Conservation (phyloP, 768 basidiomycete genomes). For the Lentinus tigrinus region DNA sequence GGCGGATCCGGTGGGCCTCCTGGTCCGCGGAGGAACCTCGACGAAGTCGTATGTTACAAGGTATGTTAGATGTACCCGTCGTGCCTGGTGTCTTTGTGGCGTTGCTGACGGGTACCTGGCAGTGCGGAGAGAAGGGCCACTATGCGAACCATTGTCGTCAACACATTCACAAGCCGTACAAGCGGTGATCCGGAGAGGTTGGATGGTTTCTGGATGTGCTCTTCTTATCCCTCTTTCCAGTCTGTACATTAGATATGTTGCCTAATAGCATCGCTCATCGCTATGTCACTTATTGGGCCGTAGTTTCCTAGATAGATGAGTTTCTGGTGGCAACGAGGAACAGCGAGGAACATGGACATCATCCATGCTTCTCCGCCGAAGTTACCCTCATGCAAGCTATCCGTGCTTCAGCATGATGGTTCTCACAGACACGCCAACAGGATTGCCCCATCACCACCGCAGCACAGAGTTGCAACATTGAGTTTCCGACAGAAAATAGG, state of each 20-base stretch:
- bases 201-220: background rate
- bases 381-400: no score
- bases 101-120: constrained; percentile 12
- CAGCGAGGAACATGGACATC: background rate
- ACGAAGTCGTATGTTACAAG: constrained; percentile 88
- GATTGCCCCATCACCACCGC: background rate
- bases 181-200: constrained; percentile 7
- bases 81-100: background rate
- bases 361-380: background rate
- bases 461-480: background rate
- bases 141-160: constrained; percentile 94
- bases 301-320: background rate
- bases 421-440: no score
- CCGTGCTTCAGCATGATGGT: no score
- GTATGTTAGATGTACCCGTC: constrained; percentile 34
- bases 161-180: constrained; percentile 55
- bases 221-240: no score
- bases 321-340: background rate
- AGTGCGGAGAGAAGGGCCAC: constrained; percentile 93
- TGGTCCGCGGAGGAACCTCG: constrained; percentile 65
- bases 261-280: background rate
- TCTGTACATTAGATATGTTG: background rate
- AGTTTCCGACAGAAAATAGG: background rate
- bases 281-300: background rate
- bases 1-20: constrained; percentile 35